Base-by-base conservation (phyloP, 495 filamentous ascomycete species). In the Acidiella bohemica region DNA sequence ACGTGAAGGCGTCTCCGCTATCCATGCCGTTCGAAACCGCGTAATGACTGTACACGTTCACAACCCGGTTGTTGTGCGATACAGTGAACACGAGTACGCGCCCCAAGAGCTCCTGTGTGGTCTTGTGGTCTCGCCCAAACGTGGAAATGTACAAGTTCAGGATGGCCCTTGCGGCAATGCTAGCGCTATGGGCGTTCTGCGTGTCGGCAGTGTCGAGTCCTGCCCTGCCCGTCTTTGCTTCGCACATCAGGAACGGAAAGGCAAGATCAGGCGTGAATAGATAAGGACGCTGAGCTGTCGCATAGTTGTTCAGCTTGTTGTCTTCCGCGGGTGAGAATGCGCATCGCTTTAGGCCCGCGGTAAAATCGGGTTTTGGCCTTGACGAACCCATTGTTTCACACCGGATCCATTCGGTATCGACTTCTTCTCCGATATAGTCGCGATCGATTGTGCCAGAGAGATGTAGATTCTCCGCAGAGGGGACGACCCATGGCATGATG, bases 31-130 rank as follows among this genome's bases (percentile, higher is more conserved):
- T 18, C 5, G 24, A 12, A 11, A 36, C 22, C 11, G 31, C 40
- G 17, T 35, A 43, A 18, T 43, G 40, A 10, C 30, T 32, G 22
- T 43, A 43, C 12, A 43, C 12, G 6, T 25, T 26, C 9, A 43
- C 31, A 5, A 16, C 2, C 5, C 21, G 22, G 25, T 43, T 36
- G 14, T 43, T 35, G 28, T 43, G 31, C 16, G 32, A 43, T 17
- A 43, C 20, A 26, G 19, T 5, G 33, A 36, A 43, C 10, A 36
- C 19, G 11, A 43, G 31, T 10, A 36, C 27, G 20, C 17, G 18
- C 5, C 40, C 40, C 5, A 25, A 19, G 5, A 43, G 31, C 9
- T 35, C 14, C 9, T 43, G 2, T 22, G 35, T 37, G 3, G 4
- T 37, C 19, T 37, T 22, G 35, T 37, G 35, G 3, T 26, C 35